Percentiles rank a stretch among this genome's conserved stretches.
These are phyloP conservation scores for Thecaphora thlaspeos DNA, from an alignment of 1,284 basidiomycete genomes.

Conservation along the genomic window DNA sequence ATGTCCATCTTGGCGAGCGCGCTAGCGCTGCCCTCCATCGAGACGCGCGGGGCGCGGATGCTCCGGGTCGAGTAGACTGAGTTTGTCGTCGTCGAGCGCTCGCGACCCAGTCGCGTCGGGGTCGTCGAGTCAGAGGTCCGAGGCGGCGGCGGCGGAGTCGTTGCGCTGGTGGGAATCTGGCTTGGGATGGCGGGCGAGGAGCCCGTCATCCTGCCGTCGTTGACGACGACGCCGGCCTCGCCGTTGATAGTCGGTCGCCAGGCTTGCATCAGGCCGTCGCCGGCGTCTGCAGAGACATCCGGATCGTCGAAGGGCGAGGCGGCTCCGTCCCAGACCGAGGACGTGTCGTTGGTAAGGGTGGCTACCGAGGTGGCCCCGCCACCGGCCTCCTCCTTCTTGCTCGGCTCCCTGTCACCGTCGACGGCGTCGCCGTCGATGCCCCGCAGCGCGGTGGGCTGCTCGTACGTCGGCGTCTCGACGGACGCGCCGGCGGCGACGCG, in stretches of 20 bases:
- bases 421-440: no score
- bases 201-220: not conserved
- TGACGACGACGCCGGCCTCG: no score
- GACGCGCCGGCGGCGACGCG: no score
- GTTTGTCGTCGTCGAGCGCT: conserved; percentile 19
- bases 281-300: no score
- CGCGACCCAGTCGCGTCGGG: not conserved
- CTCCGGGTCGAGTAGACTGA: conserved; percentile 19
- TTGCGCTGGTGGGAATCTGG: not conserved
- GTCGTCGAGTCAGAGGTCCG: not conserved
- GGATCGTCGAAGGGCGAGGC: no score
- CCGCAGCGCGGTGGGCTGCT: no score
- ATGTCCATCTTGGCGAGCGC: conserved; percentile 45
- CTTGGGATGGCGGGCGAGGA: not conserved
- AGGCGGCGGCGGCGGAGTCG: not conserved
- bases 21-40: conserved; percentile 36
- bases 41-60: conserved; percentile 18
- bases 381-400: no score
- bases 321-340: no score
- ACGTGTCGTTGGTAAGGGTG: no score
- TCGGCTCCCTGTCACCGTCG: no score
- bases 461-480: no score
- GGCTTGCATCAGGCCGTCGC: not conserved
- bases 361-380: no score
- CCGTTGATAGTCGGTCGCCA: not conserved